These are phyloP conservation scores for Castanea mollissima DNA, from an alignment of 306 rosid species.

Conservation along the genomic window DNA sequence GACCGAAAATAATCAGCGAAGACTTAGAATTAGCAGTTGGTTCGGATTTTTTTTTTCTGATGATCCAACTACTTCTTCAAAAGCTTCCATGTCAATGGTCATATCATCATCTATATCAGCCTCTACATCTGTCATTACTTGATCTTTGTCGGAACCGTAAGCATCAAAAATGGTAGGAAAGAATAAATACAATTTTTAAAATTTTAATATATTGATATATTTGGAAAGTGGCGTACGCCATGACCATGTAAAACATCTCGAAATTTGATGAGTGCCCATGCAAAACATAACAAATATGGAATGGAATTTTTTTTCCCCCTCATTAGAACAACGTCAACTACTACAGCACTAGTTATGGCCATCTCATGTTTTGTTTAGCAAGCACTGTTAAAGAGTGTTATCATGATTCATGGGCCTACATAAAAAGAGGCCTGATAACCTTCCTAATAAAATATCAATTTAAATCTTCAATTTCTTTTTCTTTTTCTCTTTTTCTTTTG, in stretches of 20 bases:
- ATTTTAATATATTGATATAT: too few species aligned
- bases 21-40: conserved; percentile 9
- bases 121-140: conserved; percentile 52
- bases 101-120: conserved; percentile 41
- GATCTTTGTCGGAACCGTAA: conserved; percentile 31
- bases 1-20: too few species aligned
- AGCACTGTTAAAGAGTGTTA: not conserved
- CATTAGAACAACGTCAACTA: not conserved
- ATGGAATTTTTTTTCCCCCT: too few species aligned
- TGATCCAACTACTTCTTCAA: conserved; percentile 51
- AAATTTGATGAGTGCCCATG: too few species aligned
- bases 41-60: conserved; percentile 34
- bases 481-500: too few species aligned
- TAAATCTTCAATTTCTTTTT: too few species aligned
- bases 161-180: not conserved
- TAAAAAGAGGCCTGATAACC: not conserved
- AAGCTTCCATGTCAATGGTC: conserved; percentile 69
- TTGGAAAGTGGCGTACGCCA: too few species aligned
- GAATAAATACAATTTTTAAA: too few species aligned
- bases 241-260: too few species aligned
- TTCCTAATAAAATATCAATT: not conserved
- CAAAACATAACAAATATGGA: too few species aligned
- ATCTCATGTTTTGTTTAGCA: not conserved
- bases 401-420: not conserved
- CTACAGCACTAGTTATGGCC: not conserved